Conservation (phyloP, 805 yeast species). For the Nakazawaea wickerhamii region DNA sequence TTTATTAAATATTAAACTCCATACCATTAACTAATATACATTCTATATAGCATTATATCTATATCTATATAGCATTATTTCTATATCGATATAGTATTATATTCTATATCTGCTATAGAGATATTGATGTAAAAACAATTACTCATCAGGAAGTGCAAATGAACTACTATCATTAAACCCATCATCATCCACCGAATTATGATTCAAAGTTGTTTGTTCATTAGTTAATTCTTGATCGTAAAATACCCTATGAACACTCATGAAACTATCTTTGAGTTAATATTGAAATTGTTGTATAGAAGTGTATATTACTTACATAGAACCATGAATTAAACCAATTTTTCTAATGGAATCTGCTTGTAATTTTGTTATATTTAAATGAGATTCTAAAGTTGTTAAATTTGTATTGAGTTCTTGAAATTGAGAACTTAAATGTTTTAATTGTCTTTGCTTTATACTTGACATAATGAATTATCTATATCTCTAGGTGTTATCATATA, state of each 20-base stretch:
- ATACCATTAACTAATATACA: too few relatives aligned
- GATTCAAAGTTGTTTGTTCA: conserved; percentile 7
- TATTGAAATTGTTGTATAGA: too few relatives aligned
- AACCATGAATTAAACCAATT: conserved; percentile 38
- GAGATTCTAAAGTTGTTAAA: conserved; percentile 32
- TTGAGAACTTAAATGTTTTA: conserved; percentile 29
- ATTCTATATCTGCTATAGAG: too few relatives aligned
- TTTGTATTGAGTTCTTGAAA: conserved; percentile 34
- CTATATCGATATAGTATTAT: too few relatives aligned
- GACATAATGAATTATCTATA: neutral
- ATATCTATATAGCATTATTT: too few relatives aligned
- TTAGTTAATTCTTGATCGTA: conserved; percentile 8
- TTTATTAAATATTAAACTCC: too few relatives aligned
- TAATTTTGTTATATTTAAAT: conserved; percentile 31
- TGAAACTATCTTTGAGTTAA: conserved; percentile 12
- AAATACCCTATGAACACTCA: conserved; percentile 10
- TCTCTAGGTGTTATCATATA: neutral
- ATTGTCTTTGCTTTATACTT: conserved; percentile 25
- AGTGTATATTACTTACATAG: conserved; percentile 21
- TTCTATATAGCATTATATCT: too few relatives aligned
- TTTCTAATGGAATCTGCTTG: conserved; percentile 35
- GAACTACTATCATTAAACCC: conserved; percentile 4
- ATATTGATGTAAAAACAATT: neutral
- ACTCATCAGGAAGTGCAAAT: conserved; percentile 3
- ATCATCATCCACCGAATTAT: neutral